Evolutionary conservation across 352 stramenopile species (phyloP).

Genomic region (Globisporangium cylindrosporum): DNA sequence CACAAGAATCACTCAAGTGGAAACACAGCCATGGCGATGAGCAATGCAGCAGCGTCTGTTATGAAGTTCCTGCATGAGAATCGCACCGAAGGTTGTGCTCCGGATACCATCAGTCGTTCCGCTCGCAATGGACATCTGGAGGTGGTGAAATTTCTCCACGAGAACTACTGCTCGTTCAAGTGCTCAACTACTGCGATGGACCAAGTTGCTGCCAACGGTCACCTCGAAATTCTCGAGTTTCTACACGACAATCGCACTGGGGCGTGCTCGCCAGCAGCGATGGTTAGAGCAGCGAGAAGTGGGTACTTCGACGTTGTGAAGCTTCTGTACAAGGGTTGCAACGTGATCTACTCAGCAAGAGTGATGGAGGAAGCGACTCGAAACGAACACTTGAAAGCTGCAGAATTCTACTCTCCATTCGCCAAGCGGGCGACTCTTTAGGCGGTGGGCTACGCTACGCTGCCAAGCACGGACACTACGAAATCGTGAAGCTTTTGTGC

Average conservation of each 20-base stretch:
- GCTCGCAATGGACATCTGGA: background rate
- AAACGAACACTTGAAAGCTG: no score
- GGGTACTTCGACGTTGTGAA: background rate
- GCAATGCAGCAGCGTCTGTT: background rate
- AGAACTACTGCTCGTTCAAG: background rate
- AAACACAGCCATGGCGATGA: background rate
- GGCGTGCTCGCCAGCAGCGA: background rate
- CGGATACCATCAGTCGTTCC: background rate
- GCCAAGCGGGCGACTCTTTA: no score
- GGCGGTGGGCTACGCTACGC: no score
- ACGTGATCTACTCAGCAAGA: background rate
- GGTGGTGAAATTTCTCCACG: background rate
- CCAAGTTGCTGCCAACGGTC: background rate
- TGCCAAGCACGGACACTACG: no score
- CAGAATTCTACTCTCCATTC: no score
- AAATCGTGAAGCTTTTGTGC: no score
- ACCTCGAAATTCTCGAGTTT: background rate
- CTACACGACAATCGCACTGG: background rate
- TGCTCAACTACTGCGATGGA: background rate
- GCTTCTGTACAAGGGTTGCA: background rate
- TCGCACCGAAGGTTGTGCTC: background rate
- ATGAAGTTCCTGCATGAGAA: background rate
- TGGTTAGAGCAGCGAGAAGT: background rate
- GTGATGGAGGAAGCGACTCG: no score
- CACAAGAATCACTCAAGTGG: background rate